phyloP scores from a whole-genome alignment of 2,329 filamentous ascomycete genomes.

The Conoideocrella luteorostrata region DNA sequence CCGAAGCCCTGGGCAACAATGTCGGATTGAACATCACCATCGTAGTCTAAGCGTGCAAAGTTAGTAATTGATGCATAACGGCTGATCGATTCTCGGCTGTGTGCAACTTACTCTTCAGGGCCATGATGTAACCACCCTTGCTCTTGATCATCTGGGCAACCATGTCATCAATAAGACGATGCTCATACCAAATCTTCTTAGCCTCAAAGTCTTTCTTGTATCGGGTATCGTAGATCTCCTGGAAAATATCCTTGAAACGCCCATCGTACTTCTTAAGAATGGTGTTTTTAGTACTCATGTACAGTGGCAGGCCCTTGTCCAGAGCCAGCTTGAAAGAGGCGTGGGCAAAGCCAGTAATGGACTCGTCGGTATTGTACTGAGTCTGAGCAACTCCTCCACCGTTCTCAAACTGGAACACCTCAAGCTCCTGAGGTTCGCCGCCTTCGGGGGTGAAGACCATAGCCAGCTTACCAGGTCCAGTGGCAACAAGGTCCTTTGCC shows the following conservation, averaged over 20 bases:
- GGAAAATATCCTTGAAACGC: conserved; percentile 98
- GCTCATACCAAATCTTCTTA: conserved; percentile 97
- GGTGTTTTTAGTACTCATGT: conserved; percentile 99
- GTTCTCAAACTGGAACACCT: conserved; percentile 84
- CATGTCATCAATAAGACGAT: conserved; percentile 99
- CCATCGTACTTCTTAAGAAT: conserved; percentile 99
- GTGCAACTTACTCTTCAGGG: conserved; percentile 89
- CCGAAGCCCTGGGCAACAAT: conserved; percentile 98
- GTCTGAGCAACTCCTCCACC: conserved; percentile 86
- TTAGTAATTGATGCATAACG: background rate
- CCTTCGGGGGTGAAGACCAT: conserved; percentile 91
- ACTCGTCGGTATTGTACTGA: conserved; percentile 98
- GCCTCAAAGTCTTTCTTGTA: conserved; percentile 88
- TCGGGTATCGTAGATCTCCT: conserved; percentile 83
- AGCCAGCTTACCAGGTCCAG: conserved; percentile 78
- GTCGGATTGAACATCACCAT: conserved; percentile 97
- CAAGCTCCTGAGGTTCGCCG: conserved; percentile 74
- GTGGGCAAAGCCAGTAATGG: conserved; percentile 90
- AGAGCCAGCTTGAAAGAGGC: conserved; percentile 94
- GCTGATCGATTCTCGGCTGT: no score
- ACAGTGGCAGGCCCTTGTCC: conserved; percentile 81
- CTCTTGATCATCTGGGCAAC: conserved; percentile 99
- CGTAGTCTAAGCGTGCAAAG: conserved; percentile 65
- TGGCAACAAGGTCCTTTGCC: conserved; percentile 83
- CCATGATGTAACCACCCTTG: conserved; percentile 92